Percentiles rank a stretch among this genome's conserved stretches.
These are phyloP conservation scores for Elasticomyces elasticus DNA, from an alignment of 495 filamentous ascomycete genomes.

Conservation along the genomic window DNA sequence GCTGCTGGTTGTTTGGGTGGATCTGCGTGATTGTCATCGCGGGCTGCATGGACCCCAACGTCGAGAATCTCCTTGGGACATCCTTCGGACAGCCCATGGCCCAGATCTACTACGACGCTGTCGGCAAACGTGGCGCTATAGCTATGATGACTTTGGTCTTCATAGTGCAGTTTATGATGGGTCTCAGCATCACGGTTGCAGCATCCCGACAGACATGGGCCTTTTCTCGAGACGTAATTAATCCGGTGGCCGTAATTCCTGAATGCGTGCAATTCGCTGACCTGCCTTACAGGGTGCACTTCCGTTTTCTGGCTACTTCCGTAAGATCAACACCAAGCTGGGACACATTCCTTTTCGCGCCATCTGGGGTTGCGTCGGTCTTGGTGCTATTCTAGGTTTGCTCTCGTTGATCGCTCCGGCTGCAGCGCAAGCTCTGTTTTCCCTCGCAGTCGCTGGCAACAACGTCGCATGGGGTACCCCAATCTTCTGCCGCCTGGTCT, in stretches of 20 bases:
- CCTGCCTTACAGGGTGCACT: too few relatives aligned
- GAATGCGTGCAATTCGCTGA: too few relatives aligned
- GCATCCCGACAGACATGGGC: slow-evolving; percentile 44
- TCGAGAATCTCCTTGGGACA: slow-evolving; percentile 33
- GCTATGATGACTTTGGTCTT: slow-evolving; percentile 49
- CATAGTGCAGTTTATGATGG: slow-evolving; percentile 47
- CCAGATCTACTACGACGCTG: slow-evolving; percentile 46
- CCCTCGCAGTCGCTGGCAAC: slow-evolving; percentile 51
- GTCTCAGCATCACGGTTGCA: slow-evolving; percentile 28
- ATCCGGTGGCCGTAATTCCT: too few relatives aligned
- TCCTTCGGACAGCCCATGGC: slow-evolving; percentile 47
- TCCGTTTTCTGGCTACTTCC: slow-evolving; percentile 32
- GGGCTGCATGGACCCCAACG: slow-evolving; percentile 38
- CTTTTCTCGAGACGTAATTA: slow-evolving; percentile 46
- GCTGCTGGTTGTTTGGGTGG: slow-evolving; percentile 44
- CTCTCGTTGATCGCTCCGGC: slow-evolving; percentile 49
- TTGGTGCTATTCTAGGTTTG: slow-evolving; percentile 47
- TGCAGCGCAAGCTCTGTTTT: slow-evolving; percentile 52
- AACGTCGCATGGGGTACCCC: slow-evolving; percentile 55
- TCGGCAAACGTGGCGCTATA: slow-evolving; percentile 44
- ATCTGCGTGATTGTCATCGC: slow-evolving; percentile 44
- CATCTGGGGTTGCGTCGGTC: slow-evolving; percentile 48
- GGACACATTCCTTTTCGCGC: slow-evolving; percentile 54
- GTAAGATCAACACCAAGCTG: slow-evolving; percentile 22
- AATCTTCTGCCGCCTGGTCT: slow-evolving; percentile 52